Evolutionary conservation across 148 eudicot species (phyloP).

Genomic region (Polygonum maritimum): DNA sequence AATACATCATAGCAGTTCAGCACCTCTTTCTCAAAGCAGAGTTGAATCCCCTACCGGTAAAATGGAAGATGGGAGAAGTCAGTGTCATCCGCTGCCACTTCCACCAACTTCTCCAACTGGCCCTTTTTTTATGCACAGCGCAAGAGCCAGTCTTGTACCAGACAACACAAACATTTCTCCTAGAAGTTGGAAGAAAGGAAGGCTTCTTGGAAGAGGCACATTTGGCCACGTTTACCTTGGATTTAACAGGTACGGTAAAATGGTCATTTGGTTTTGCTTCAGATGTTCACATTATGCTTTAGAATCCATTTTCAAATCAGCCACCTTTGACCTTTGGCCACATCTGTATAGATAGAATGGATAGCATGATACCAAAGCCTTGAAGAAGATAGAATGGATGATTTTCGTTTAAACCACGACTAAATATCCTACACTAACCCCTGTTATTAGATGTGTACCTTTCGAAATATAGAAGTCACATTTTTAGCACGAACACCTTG

Average conservation of each 20-base stretch:
- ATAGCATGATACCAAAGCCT: neutral
- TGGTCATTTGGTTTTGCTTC: neutral
- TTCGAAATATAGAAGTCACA: neutral
- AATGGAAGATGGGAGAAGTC: conserved; percentile 61
- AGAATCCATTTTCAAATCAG: neutral
- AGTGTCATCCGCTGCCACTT: conserved; percentile 74
- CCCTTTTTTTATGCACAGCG: conserved; percentile 45
- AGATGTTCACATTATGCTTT: neutral
- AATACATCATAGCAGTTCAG: conserved; percentile 24
- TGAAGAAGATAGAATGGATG: neutral
- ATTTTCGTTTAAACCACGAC: neutral
- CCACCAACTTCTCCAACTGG: conserved; percentile 80
- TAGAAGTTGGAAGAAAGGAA: conserved; percentile 90
- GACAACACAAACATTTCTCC: conserved; percentile 27
- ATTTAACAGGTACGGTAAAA: conserved; percentile 56
- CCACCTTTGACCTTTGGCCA: too few species aligned
- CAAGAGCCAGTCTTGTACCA: conserved; percentile 31
- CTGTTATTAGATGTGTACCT: neutral
- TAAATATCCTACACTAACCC: neutral
- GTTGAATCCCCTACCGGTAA: conserved; percentile 57
- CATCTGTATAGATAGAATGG: too few species aligned
- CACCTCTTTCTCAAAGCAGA: conserved; percentile 51
- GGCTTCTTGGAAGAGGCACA: conserved; percentile 92
- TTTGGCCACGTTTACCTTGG: conserved; percentile 98
- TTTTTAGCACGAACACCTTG: neutral